Conservation (phyloP, 495 filamentous ascomycete species). For the Aeminium ludgeri region DNA sequence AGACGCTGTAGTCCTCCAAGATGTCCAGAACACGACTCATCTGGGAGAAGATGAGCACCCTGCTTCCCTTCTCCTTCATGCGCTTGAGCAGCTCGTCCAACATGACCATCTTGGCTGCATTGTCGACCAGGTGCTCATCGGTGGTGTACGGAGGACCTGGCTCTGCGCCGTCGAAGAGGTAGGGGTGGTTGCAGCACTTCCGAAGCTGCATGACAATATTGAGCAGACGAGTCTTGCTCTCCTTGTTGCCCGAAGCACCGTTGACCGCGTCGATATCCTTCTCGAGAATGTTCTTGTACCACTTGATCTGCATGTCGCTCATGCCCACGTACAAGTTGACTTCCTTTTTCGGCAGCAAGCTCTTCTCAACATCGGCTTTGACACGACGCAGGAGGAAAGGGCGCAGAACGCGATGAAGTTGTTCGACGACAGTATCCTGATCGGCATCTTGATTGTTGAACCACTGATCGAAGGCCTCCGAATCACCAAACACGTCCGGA, state of each 20-base stretch:
- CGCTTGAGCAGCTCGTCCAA: conserved; percentile 80
- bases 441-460: conserved; percentile 78
- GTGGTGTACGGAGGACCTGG: conserved; percentile 96
- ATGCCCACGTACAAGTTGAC: conserved; percentile 95
- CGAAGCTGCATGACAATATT: conserved; percentile 99
- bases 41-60: conserved; percentile 96
- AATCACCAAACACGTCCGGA: conserved; percentile 93
- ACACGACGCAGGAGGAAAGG: conserved; percentile 93
- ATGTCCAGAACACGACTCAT: conserved; percentile 98
- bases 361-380: conserved; percentile 98
- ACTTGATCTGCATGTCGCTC: conserved; percentile 98
- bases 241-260: conserved; percentile 84
- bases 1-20: conserved; percentile 94
- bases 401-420: conserved; percentile 81
- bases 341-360: conserved; percentile 91
- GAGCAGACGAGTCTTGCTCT: conserved; percentile 96
- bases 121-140: conserved; percentile 86
- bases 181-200: conserved; percentile 98
- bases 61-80: conserved; percentile 69
- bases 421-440: conserved; percentile 92
- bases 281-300: conserved; percentile 98
- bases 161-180: conserved; percentile 95
- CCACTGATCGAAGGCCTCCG: conserved; percentile 97
- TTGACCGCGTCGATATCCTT: conserved; percentile 99
- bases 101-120: conserved; percentile 94